Base-by-base conservation (phyloP, 768 basidiomycete genomes). In the Botryobasidium botryosum region DNA sequence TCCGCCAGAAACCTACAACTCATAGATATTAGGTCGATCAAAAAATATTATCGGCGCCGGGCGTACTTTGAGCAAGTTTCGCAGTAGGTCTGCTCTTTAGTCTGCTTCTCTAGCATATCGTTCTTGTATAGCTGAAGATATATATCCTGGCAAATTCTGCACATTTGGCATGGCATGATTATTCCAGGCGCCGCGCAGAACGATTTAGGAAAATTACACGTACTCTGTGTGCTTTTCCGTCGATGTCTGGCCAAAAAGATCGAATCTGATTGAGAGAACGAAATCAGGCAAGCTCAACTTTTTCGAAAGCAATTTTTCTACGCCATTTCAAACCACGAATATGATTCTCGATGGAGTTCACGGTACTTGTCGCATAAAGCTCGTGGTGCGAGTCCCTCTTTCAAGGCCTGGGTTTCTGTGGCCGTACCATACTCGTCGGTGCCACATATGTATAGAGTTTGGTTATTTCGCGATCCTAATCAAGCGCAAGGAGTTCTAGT, bases 361-460 rank as follows among this genome's bases (percentile, higher is more conserved):
- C 91, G 65, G 59, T 96, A 96, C 63, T 91, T 90, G 62, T 90
- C 83, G 59, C 88, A 94, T 2, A 96, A 68, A 52, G 77, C 73
- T 49, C 66, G 67, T 0, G 88, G 82, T 8, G 82, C 75, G 31
- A 90, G 60, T 0, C 77, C 75, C 58, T 92, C 87, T 57, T 88
- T 87, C 48, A 87, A 60, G 3, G 94, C 92, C 60, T 94, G 91
- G 2, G 91, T 96, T 67, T 99, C 94, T 1, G 94, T 94, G 1
- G 94, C 92, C 5, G 94, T 99, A n/a, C 94, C 94, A 55, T 99
- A 99, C 62, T 99, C 94, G 57, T 99, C 94, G 3, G 94, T 97
- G 23, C 94, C 94, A 61, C 94, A 99, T 45, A 99, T 71, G 59
- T 92, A 99, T 26, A 97, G 68, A 0, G 88, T 92, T 35, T 79